phyloP scores from a whole-genome alignment of 2,329 filamentous ascomycete species.

The Aspergillus fischeri region DNA sequence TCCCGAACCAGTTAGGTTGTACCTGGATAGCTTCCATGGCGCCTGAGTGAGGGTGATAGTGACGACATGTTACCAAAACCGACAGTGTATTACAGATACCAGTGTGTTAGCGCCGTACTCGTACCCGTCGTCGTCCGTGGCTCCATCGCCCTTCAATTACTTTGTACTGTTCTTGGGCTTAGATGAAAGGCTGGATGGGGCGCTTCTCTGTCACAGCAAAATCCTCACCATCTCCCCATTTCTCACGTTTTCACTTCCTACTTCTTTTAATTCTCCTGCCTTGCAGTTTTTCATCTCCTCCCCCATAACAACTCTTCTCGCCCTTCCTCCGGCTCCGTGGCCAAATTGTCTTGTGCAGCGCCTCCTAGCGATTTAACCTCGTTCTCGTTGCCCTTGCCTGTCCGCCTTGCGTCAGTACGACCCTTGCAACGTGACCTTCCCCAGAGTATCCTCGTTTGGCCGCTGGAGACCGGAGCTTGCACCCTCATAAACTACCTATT shows the following conservation, averaged over 20 bases:
- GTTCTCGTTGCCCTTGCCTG: constrained; percentile 20
- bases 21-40: constrained; percentile 3
- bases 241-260: constrained; percentile 8
- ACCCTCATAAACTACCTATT: constrained; percentile 8
- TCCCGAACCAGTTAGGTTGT: neutral
- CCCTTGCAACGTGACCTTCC: constrained; percentile 28
- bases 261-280: constrained; percentile 13
- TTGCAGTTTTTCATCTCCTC: constrained; percentile 6
- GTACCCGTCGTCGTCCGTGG: constrained; percentile 18
- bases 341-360: constrained; percentile 11
- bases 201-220: constrained; percentile 11
- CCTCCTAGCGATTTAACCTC: constrained; percentile 15
- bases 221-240: constrained; percentile 7
- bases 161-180: constrained; percentile 8
- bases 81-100: constrained; percentile 29
- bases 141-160: constrained; percentile 14
- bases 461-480: constrained; percentile 22
- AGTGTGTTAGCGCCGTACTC: constrained; percentile 5
- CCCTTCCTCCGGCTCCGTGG: constrained; percentile 21
- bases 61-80: constrained; percentile 23
- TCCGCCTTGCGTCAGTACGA: constrained; percentile 27
- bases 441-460: constrained; percentile 18
- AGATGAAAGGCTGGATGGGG: neutral
- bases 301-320: constrained; percentile 1
- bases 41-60: constrained; percentile 11